Evolutionary conservation across 2,329 filamentous ascomycete genomes (phyloP).

Genomic region (Phialocephala sp.): DNA sequence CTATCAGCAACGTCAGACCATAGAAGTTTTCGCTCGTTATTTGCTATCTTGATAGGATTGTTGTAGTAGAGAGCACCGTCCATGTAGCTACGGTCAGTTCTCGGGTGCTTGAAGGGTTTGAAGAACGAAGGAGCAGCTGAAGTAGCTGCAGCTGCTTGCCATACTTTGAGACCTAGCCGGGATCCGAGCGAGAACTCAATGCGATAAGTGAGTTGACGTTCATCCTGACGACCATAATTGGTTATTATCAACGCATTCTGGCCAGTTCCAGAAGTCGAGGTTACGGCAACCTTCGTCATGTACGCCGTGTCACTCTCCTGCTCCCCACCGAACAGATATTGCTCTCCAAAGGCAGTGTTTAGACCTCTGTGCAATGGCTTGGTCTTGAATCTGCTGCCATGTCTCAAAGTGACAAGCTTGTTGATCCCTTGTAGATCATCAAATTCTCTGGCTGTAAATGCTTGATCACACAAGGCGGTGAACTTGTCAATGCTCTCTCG

Average conservation of each 20-base stretch:
- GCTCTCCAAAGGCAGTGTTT: slow-evolving; percentile 43
- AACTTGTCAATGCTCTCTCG: slow-evolving; percentile 15
- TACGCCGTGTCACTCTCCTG: slow-evolving; percentile 15
- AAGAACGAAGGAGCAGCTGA: slow-evolving; percentile 48
- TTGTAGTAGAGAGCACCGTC: slow-evolving; percentile 56
- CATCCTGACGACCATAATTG: slow-evolving; percentile 49
- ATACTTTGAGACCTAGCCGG: no score
- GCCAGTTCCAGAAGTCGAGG: slow-evolving; percentile 48
- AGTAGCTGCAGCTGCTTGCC: no score
- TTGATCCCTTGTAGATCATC: slow-evolving; percentile 42
- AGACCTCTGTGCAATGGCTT: slow-evolving; percentile 46
- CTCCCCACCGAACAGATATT: slow-evolving; percentile 46
- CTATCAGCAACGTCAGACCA: slow-evolving; percentile 39
- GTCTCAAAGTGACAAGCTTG: slow-evolving; percentile 36
- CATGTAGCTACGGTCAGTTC: slow-evolving; percentile 52
- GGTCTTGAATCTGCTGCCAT: slow-evolving; percentile 44
- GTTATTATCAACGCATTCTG: slow-evolving; percentile 49
- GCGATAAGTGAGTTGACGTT: slow-evolving; percentile 46
- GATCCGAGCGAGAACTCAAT: no score
- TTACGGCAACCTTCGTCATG: slow-evolving; percentile 49
- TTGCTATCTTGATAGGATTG: slow-evolving; percentile 57
- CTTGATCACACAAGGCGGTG: slow-evolving; percentile 7
- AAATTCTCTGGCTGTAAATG: slow-evolving; percentile 37
- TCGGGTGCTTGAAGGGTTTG: slow-evolving; percentile 55
- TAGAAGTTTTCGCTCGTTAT: slow-evolving; percentile 50